These are phyloP conservation scores for Stemphylium beticola DNA, from an alignment of 2,329 filamentous ascomycete species.

Conservation along the genomic window DNA sequence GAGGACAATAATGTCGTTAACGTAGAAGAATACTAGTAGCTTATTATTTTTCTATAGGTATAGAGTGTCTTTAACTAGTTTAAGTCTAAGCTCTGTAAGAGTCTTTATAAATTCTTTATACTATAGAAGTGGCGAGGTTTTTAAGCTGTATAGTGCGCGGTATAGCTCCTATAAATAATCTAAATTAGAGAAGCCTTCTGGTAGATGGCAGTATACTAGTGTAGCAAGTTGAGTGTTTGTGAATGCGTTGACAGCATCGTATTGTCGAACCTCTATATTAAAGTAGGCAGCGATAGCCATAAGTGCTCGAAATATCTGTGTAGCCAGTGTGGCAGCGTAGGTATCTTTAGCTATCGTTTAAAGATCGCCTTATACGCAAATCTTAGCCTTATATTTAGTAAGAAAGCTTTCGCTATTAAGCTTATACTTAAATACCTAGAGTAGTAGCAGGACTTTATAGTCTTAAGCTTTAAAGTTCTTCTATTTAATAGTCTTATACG, in stretches of 20 bases:
- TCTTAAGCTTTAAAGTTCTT: conserved; percentile 18
- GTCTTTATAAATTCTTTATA: conserved; percentile 3
- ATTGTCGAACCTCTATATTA: conserved; percentile 16
- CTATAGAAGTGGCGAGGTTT: conserved; percentile 2
- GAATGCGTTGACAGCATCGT: not conserved
- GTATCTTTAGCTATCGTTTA: conserved; percentile 15
- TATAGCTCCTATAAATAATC: not conserved
- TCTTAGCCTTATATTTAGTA: conserved; percentile 18
- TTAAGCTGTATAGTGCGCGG: not conserved
- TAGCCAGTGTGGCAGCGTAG: conserved; percentile 30
- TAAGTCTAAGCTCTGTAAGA: not conserved
- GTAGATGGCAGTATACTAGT: not conserved
- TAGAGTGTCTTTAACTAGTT: not conserved
- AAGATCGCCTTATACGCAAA: conserved; percentile 19
- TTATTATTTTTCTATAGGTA: not conserved
- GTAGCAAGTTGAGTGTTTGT: not conserved
- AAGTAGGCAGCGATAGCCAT: conserved; percentile 29
- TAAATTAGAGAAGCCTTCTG: not conserved
- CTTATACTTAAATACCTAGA: conserved; percentile 24
- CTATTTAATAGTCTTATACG: conserved; percentile 16
- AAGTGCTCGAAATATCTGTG: conserved; percentile 20
- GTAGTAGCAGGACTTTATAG: conserved; percentile 12
- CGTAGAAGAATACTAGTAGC: conserved; percentile 3
- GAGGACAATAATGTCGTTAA: conserved; percentile 1
- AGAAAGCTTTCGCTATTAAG: conserved; percentile 20